A percentile compares a stretch with the other conserved stretches of the same genome.
These are phyloP conservation scores for Skeletonema grethae DNA, from an alignment of 108 stramenopile genomes.

Conservation along the genomic window DNA sequence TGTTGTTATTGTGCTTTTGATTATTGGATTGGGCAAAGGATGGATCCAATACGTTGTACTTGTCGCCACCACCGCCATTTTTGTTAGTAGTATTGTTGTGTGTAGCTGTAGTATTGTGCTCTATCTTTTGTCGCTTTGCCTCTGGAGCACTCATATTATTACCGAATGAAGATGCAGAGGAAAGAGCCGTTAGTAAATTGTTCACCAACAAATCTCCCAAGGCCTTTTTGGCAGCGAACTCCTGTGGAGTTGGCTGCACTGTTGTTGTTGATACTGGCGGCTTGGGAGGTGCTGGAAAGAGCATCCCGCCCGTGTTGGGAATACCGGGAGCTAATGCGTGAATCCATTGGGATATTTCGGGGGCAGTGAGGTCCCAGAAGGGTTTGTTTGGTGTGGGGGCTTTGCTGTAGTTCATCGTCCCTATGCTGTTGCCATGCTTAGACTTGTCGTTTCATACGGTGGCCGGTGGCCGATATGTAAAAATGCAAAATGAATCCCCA, in stretches of 20 bases:
- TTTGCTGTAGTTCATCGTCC: background rate
- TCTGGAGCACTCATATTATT: background rate
- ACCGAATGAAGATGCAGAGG: slow-evolving; percentile 13
- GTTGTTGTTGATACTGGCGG: background rate
- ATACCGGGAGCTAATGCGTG: slow-evolving; percentile 25
- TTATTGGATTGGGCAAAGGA: slow-evolving; percentile 30
- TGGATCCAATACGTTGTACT: slow-evolving; percentile 35
- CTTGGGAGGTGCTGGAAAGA: slow-evolving; percentile 17
- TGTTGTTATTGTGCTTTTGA: background rate
- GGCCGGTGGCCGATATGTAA: no score
- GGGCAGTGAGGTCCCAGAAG: slow-evolving; percentile 28
- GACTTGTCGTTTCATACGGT: no score
- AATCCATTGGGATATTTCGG: slow-evolving; percentile 31
- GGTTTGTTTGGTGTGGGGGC: slow-evolving; percentile 12
- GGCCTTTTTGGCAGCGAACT: background rate
- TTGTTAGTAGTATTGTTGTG: slow-evolving; percentile 1
- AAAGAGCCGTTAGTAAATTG: slow-evolving; percentile 17
- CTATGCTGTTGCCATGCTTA: no score
- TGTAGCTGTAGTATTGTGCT: background rate
- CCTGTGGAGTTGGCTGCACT: background rate
- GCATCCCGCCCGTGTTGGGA: slow-evolving; percentile 34
- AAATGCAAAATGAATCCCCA: no score
- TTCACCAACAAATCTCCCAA: slow-evolving; percentile 7
- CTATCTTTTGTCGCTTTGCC: slow-evolving; percentile 13
- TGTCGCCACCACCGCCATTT: slow-evolving; percentile 19